These are phyloP conservation scores for Plasmodiophora brassicae DNA, from an alignment of 208 protist genomes.

Conservation along the genomic window DNA sequence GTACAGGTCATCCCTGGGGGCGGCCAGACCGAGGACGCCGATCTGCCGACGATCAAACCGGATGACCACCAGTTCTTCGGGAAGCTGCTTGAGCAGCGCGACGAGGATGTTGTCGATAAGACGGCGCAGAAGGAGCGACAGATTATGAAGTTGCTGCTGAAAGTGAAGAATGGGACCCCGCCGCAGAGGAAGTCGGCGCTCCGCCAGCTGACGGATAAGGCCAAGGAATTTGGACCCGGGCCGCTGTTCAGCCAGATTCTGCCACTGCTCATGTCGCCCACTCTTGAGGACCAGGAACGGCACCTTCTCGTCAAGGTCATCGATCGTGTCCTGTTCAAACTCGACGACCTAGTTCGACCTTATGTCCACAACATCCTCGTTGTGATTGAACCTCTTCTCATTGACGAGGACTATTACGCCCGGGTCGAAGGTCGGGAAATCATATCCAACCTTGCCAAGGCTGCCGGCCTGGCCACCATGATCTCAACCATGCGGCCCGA, in stretches of 20 bases:
- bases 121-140: slow-evolving; percentile 37
- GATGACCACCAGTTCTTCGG: slow-evolving; percentile 92
- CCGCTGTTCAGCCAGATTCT: slow-evolving; percentile 96
- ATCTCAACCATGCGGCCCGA: slow-evolving; percentile 94
- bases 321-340: slow-evolving; percentile 93
- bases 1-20: not conserved
- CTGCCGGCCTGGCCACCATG: slow-evolving; percentile 92
- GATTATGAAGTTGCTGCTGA: slow-evolving; percentile 45
- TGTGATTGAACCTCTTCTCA: slow-evolving; percentile 95
- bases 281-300: slow-evolving; percentile 92
- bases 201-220: slow-evolving; percentile 93
- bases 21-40: slow-evolving; percentile 62
- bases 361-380: slow-evolving; percentile 97
- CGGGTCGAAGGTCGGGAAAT: slow-evolving; percentile 97
- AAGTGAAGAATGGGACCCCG: slow-evolving; percentile 96
- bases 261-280: slow-evolving; percentile 88
- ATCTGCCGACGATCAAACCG: slow-evolving; percentile 88
- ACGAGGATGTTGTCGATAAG: slow-evolving; percentile 55
- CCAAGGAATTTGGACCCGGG: slow-evolving; percentile 88
- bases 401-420: slow-evolving; percentile 92
- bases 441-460: slow-evolving; percentile 94
- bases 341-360: slow-evolving; percentile 86
- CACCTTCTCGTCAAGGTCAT: slow-evolving; percentile 89
- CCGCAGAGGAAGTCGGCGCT: slow-evolving; percentile 88
- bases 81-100: slow-evolving; percentile 80